Percentiles rank a stretch among this genome's conserved stretches.
phyloP scores from a whole-genome alignment of 192 early-diverging fungal species.

The Rhizophlyctis rosea region DNA sequence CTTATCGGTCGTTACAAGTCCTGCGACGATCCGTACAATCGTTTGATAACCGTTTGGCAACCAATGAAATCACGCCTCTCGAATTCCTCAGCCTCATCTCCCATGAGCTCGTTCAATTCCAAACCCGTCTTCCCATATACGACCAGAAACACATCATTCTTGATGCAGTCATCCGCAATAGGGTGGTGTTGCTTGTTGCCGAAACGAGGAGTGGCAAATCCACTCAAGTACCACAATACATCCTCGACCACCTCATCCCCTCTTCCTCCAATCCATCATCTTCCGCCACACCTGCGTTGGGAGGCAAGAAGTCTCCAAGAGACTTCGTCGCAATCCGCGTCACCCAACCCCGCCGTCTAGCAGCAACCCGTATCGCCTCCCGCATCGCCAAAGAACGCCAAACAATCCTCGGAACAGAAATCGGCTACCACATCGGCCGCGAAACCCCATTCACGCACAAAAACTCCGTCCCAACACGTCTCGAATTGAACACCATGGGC shows the following conservation, averaged over 20 bases:
- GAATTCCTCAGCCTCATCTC: background rate
- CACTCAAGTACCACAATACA: slow-evolving; percentile 84
- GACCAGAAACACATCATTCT: background rate
- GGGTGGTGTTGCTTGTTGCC: slow-evolving; percentile 40
- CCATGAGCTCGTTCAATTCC: background rate
- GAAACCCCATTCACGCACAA: slow-evolving; percentile 29
- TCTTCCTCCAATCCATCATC: background rate
- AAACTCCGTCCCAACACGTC: slow-evolving; percentile 26
- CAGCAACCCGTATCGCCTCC: slow-evolving; percentile 62
- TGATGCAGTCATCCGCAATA: slow-evolving; percentile 12
- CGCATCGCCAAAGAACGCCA: slow-evolving; percentile 58
- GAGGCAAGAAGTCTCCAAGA: background rate
- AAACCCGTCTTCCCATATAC: background rate
- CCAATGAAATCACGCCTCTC: background rate
- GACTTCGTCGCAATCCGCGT: slow-evolving; percentile 50
- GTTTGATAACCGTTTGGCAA: background rate
- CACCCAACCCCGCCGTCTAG: slow-evolving; percentile 88
- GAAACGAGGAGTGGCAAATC: slow-evolving; percentile 55
- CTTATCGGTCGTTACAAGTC: background rate
- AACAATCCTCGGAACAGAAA: background rate
- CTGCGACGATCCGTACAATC: background rate
- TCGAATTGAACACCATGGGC: slow-evolving; percentile 67
- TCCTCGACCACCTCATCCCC: slow-evolving; percentile 52
- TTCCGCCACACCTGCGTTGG: background rate
- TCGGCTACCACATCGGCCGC: slow-evolving; percentile 44